Evolutionary conservation across 306 rosid species (phyloP).

Genomic region (Casuarina equisetifolia): DNA sequence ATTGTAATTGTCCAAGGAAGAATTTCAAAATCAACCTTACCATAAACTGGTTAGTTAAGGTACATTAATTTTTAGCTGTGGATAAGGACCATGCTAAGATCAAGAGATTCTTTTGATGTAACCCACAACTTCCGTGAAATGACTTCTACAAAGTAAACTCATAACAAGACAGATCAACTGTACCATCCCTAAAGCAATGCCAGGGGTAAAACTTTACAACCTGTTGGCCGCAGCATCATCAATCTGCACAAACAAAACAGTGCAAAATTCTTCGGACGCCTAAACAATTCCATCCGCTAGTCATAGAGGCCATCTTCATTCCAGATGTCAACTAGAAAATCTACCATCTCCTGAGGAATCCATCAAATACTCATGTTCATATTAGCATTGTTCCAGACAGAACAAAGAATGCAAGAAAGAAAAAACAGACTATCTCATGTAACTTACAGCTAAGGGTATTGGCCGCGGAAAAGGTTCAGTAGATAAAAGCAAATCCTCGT

Average conservation of each 20-base stretch:
- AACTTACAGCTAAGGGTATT: conserved; percentile 49
- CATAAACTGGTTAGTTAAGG: conserved; percentile 5
- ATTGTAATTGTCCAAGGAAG: not conserved
- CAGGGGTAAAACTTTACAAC: conserved; percentile 23
- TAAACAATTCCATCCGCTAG: conserved; percentile 35
- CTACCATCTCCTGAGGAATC: conserved; percentile 70
- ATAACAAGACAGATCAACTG: conserved; percentile 29
- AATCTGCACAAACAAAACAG: conserved; percentile 42
- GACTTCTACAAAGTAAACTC: conserved; percentile 17
- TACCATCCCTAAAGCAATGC: conserved; percentile 20
- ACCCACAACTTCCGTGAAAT: conserved; percentile 8
- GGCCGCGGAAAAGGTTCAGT: conserved; percentile 48
- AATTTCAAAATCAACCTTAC: not conserved
- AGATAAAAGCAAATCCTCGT: conserved; percentile 49
- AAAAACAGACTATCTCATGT: not conserved
- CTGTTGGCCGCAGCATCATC: conserved; percentile 28
- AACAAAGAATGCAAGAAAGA: conserved; percentile 12
- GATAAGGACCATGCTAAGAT: not conserved
- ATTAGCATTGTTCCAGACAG: conserved; percentile 3
- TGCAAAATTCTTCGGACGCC: conserved; percentile 29
- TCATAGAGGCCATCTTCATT: conserved; percentile 64
- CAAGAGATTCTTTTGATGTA: conserved; percentile 19
- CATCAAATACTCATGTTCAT: conserved; percentile 12
- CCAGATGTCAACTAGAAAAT: conserved; percentile 66
- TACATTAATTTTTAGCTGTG: conserved; percentile 19